phyloP scores from a whole-genome alignment of 805 yeast species.

The Scheffersomyces coipomensis region DNA sequence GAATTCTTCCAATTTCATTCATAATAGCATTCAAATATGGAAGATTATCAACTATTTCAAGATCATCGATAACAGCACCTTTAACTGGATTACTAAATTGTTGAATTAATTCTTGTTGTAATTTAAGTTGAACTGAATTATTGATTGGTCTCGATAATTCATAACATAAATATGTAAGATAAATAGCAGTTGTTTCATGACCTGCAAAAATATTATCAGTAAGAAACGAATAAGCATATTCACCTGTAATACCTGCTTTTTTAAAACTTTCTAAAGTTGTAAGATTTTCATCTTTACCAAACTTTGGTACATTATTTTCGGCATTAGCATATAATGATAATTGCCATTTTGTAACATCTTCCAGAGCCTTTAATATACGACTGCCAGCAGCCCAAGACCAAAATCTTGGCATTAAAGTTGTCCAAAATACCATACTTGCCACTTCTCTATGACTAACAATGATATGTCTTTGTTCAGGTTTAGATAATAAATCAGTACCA shows the following conservation, averaged over 20 bases:
- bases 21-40: conserved; percentile 62
- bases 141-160: conserved; percentile 55
- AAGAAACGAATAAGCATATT: conserved; percentile 36
- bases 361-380: conserved; percentile 35
- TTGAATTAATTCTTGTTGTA: conserved; percentile 46
- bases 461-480: conserved; percentile 37
- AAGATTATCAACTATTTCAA: conserved; percentile 49
- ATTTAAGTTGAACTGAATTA: conserved; percentile 41
- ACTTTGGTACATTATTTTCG: conserved; percentile 26
- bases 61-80: conserved; percentile 19
- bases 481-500: conserved; percentile 44
- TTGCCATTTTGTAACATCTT: conserved; percentile 47
- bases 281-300: conserved; percentile 14
- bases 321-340: conserved; percentile 31
- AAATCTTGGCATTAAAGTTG: conserved; percentile 55
- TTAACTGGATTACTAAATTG: conserved; percentile 29
- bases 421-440: conserved; percentile 65
- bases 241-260: conserved; percentile 27
- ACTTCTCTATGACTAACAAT: conserved; percentile 46
- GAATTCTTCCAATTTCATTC: conserved; percentile 59
- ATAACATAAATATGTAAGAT: conserved; percentile 58
- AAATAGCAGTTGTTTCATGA: conserved; percentile 71
- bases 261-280: conserved; percentile 36
- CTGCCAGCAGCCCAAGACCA: conserved; percentile 49
- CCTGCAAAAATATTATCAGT: conserved; percentile 75